A percentile compares a stretch with the other conserved stretches of the same genome.
These are phyloP conservation scores for Plasmodium ovale DNA, from an alignment of 169 alveolate species.

Conservation along the genomic window DNA sequence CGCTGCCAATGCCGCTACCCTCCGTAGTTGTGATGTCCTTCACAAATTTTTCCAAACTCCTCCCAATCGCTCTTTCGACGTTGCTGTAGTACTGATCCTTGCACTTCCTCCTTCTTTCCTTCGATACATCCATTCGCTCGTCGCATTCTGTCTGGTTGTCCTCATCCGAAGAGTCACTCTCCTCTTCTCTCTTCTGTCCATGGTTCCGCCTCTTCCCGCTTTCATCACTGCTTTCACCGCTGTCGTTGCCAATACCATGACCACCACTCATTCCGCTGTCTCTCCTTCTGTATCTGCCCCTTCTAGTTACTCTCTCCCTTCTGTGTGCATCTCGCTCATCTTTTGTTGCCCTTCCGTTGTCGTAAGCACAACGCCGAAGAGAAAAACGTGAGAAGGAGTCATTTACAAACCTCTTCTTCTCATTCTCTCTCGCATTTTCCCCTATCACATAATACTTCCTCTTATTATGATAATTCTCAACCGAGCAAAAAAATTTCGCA, in stretches of 20 bases:
- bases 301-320: neutral
- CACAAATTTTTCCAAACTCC: constrained; percentile 7
- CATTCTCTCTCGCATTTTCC: neutral
- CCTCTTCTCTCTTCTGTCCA: constrained; percentile 14
- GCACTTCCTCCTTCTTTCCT: no score
- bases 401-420: neutral
- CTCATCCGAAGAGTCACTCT: no score
- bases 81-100: no score
- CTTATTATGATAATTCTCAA: neutral
- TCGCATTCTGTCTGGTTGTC: neutral
- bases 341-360: no score
- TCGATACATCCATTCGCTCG: no score
- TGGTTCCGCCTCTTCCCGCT: neutral
- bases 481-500: no score
- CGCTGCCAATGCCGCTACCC: neutral
- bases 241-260: neutral
- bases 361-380: no score
- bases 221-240: neutral
- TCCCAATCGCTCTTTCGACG: neutral
- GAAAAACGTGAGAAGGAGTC: no score
- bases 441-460: neutral
- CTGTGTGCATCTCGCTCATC: no score
- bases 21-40: constrained; percentile 19
- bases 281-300: no score
- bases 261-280: no score